Percentiles rank a stretch among this genome's conserved stretches.
phyloP scores from a whole-genome alignment of 2,329 filamentous ascomycete genomes.

The Penicillium sp. region DNA sequence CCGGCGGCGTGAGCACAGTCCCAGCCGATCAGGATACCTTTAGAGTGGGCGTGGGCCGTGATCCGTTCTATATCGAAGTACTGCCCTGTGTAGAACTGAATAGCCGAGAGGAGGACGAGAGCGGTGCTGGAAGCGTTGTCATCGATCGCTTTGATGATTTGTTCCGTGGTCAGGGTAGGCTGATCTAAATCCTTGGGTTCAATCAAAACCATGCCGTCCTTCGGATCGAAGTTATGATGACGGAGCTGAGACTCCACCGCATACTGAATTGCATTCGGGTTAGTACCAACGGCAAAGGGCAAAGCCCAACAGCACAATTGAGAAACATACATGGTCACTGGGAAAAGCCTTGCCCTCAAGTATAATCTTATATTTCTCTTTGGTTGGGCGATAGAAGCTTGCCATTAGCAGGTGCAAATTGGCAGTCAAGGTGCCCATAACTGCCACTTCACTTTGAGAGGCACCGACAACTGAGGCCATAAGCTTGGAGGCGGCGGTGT shows the following conservation, averaged over 20 bases:
- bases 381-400: slow-evolving; percentile 73
- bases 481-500: slow-evolving; percentile 67
- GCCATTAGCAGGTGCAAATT: slow-evolving; percentile 82
- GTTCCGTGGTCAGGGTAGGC: slow-evolving; percentile 65
- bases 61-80: slow-evolving; percentile 79
- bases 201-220: slow-evolving; percentile 70
- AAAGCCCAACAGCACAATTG: neutral
- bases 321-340: slow-evolving; percentile 66
- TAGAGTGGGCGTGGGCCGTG: slow-evolving; percentile 69
- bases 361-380: slow-evolving; percentile 70
- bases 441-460: slow-evolving; percentile 67
- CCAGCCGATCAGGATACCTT: slow-evolving; percentile 76
- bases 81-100: slow-evolving; percentile 92
- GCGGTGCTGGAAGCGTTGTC: slow-evolving; percentile 70
- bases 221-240: slow-evolving; percentile 65
- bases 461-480: slow-evolving; percentile 75
- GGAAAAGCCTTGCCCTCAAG: slow-evolving; percentile 90
- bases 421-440: slow-evolving; percentile 82
- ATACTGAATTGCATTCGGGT: slow-evolving; percentile 54
- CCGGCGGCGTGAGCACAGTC: slow-evolving; percentile 84
- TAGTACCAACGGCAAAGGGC: neutral
- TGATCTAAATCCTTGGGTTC: slow-evolving; percentile 55
- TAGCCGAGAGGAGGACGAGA: slow-evolving; percentile 75
- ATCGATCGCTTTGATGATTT: slow-evolving; percentile 71
- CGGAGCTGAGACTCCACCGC: slow-evolving; percentile 77